These are phyloP conservation scores for Paramecium pentaurelia DNA, from an alignment of 73 alveolate genomes.

Conservation along the genomic window DNA sequence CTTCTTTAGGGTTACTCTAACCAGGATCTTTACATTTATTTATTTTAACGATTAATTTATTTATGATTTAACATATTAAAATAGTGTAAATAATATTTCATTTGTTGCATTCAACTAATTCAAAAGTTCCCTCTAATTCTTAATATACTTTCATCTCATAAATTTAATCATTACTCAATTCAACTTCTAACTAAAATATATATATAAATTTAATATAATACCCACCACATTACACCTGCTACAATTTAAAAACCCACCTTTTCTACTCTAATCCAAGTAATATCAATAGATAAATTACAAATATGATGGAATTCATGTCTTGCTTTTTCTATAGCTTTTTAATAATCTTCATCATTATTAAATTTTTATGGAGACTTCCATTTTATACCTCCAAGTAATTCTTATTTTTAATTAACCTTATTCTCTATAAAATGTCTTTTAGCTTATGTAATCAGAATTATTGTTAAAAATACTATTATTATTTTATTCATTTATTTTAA, in stretches of 20 bases:
- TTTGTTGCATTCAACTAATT: background rate
- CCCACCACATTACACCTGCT: background rate
- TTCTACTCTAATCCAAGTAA: background rate
- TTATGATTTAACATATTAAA: background rate
- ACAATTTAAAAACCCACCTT: background rate
- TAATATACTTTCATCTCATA: background rate
- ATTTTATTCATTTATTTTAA: background rate
- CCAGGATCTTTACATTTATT: conserved; percentile 3
- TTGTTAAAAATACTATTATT: background rate
- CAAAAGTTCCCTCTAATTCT: background rate
- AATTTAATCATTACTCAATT: background rate
- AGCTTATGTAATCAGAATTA: background rate
- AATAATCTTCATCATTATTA: background rate
- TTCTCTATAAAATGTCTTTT: background rate
- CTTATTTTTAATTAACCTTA: background rate
- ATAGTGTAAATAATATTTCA: background rate
- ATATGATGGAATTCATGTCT: background rate
- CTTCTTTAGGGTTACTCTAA: background rate
- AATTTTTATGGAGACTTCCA: background rate
- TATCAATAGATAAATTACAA: background rate
- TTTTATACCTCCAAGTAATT: background rate
- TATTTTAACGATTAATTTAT: conserved; percentile 11
- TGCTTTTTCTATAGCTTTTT: background rate
- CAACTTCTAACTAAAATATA: background rate
- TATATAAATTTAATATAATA: background rate